Conservation (phyloP, 768 basidiomycete species). For the Cyclocybe aegerita region DNA sequence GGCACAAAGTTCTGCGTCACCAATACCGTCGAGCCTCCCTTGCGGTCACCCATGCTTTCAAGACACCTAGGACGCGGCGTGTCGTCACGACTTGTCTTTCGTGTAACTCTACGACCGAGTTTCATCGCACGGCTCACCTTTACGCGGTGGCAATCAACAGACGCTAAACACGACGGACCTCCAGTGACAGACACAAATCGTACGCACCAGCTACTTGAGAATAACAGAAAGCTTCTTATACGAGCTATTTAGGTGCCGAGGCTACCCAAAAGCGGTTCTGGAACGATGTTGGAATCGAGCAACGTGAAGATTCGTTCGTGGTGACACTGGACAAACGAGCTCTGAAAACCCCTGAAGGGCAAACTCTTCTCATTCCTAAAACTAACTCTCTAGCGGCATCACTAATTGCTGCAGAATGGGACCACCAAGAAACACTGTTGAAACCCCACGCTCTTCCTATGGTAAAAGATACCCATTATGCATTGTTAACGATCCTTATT, state of each 20-base stretch:
- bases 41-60: too few species aligned
- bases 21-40: too few species aligned
- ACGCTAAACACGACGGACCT: slow-evolving; percentile 37
- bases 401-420: slow-evolving; percentile 95
- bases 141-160: slow-evolving; percentile 24
- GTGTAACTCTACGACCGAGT: neutral
- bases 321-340: slow-evolving; percentile 82
- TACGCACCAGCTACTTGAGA: slow-evolving; percentile 27
- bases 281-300: slow-evolving; percentile 84
- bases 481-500: slow-evolving; percentile 7
- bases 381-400: slow-evolving; percentile 74
- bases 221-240: neutral
- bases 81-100: slow-evolving; percentile 3
- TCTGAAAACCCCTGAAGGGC: slow-evolving; percentile 88
- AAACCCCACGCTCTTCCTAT: slow-evolving; percentile 92
- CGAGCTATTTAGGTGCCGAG: slow-evolving; percentile 66
- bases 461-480: slow-evolving; percentile 43
- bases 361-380: slow-evolving; percentile 66
- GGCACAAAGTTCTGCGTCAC: too few species aligned
- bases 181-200: slow-evolving; percentile 64
- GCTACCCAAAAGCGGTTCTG: slow-evolving; percentile 88
- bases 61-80: slow-evolving; percentile 17
- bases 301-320: slow-evolving; percentile 47
- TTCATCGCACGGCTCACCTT: neutral
- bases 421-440: slow-evolving; percentile 80